phyloP scores from a whole-genome alignment of 2,329 filamentous ascomycete genomes.

The Sphaceloma murrayae region DNA sequence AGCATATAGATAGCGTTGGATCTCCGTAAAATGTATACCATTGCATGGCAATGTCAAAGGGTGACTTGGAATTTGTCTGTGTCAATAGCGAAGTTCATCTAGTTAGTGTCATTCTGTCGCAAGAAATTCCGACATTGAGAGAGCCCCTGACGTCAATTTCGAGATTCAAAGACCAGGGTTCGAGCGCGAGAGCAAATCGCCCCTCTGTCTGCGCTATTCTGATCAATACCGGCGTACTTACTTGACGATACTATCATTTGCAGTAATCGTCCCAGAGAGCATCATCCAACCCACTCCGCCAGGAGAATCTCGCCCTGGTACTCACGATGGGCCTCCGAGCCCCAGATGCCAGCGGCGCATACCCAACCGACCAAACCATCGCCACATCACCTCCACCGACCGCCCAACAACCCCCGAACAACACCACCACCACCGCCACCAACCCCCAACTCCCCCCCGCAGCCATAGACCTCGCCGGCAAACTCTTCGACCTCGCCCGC shows the following conservation, averaged over 20 bases:
- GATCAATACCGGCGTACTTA: not conserved
- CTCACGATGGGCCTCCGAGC: not conserved
- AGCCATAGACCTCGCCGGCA: conserved; percentile 55
- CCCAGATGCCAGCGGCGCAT: not conserved
- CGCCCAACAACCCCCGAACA: not conserved
- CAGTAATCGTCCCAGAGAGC: too few species aligned
- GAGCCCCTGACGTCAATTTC: not conserved
- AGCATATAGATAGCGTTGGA: not conserved
- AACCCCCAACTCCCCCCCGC: conserved; percentile 46
- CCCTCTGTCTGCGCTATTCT: not conserved
- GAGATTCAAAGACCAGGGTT: not conserved
- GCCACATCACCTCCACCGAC: not conserved
- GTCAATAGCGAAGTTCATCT: too few species aligned
- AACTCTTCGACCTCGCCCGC: conserved; percentile 59
- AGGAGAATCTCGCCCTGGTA: not conserved
- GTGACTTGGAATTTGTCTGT: too few species aligned
- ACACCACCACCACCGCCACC: not conserved
- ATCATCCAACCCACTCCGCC: not conserved
- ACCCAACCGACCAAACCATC: not conserved
- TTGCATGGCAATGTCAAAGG: too few species aligned
- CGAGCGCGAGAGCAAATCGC: not conserved
- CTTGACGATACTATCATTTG: too few species aligned
- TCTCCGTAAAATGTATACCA: not conserved
- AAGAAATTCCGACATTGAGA: too few species aligned
- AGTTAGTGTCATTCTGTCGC: too few species aligned